Evolutionary conservation across 2,329 filamentous ascomycete species (phyloP).

Genomic region (Tympanopsis confertula): DNA sequence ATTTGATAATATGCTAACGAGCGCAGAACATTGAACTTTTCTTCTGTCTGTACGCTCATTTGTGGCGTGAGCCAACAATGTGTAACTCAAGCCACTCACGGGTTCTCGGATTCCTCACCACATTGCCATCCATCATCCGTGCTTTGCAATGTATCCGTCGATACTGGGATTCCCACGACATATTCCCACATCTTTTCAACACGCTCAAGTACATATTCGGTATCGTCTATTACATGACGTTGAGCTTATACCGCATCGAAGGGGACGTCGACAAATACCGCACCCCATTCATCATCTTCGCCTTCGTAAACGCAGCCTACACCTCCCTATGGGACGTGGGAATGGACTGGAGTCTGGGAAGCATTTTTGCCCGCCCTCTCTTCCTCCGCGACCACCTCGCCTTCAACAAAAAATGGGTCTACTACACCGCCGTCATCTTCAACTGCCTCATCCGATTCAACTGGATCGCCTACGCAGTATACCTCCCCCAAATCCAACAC

Average conservation of each 20-base stretch:
- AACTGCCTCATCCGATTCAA: conserved; percentile 82
- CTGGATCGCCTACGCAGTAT: conserved; percentile 90
- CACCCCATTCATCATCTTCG: neutral
- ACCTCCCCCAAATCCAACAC: conserved; percentile 68
- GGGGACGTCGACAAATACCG: conserved; percentile 30
- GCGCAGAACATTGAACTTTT: conserved; percentile 72
- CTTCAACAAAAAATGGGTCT: conserved; percentile 68
- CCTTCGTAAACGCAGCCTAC: neutral
- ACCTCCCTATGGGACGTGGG: conserved; percentile 79
- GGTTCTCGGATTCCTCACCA: conserved; percentile 72
- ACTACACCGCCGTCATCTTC: conserved; percentile 73
- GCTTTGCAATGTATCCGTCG: conserved; percentile 82
- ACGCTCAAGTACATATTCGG: conserved; percentile 83
- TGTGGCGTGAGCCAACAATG: conserved; percentile 60
- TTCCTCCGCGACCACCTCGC: conserved; percentile 69
- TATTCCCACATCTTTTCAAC: conserved; percentile 87
- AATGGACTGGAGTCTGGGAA: conserved; percentile 92
- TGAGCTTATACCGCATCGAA: conserved; percentile 76
- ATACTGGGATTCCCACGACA: conserved; percentile 74
- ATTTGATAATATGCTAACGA: neutral
- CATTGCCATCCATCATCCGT: conserved; percentile 80
- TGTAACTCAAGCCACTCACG: conserved; percentile 84
- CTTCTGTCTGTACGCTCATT: conserved; percentile 79
- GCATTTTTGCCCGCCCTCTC: conserved; percentile 56
- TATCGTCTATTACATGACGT: conserved; percentile 64